phyloP scores from a whole-genome alignment of 2,329 filamentous ascomycete species.

The Hirsutella minnesotensis region DNA sequence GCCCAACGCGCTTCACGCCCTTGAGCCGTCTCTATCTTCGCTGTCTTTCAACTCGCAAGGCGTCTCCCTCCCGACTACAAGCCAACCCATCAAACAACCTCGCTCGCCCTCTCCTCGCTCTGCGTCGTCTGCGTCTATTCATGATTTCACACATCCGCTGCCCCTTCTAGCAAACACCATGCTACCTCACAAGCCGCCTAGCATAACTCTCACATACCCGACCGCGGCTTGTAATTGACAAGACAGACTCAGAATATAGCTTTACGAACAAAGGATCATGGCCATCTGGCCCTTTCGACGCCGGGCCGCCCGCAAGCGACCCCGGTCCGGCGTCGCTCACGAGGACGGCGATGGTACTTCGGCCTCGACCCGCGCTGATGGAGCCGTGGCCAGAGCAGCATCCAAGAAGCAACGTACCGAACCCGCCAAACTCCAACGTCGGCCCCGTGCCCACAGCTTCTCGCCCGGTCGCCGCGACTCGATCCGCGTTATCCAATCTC shows the following conservation, averaged over 20 bases:
- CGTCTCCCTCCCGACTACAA: neutral
- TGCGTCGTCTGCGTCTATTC: neutral
- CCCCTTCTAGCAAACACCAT: slow-evolving; percentile 1
- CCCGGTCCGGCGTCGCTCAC: slow-evolving; percentile 39
- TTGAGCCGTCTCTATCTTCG: neutral
- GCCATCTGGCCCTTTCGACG: slow-evolving; percentile 76
- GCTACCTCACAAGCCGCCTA: slow-evolving; percentile 3
- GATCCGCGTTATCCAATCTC: slow-evolving; percentile 27
- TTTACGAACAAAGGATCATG: slow-evolving; percentile 37
- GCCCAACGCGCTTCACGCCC: slow-evolving; percentile 1
- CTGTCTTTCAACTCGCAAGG: neutral
- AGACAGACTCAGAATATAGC: neutral
- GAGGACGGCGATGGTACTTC: slow-evolving; percentile 36
- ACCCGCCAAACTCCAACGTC: slow-evolving; percentile 34
- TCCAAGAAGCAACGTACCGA: slow-evolving; percentile 30
- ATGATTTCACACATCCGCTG: neutral
- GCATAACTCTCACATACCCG: neutral
- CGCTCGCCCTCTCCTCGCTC: neutral
- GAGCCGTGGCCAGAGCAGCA: slow-evolving; percentile 10
- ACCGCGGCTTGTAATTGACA: slow-evolving; percentile 1
- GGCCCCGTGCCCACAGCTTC: slow-evolving; percentile 46
- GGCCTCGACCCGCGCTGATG: slow-evolving; percentile 24
- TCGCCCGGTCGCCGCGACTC: slow-evolving; percentile 47
- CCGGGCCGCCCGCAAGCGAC: slow-evolving; percentile 54
- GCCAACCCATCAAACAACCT: neutral